A percentile compares a stretch with the other conserved stretches of the same genome.
Conservation (phyloP, 1,139 yeast species). For the Pichia sp. region DNA sequence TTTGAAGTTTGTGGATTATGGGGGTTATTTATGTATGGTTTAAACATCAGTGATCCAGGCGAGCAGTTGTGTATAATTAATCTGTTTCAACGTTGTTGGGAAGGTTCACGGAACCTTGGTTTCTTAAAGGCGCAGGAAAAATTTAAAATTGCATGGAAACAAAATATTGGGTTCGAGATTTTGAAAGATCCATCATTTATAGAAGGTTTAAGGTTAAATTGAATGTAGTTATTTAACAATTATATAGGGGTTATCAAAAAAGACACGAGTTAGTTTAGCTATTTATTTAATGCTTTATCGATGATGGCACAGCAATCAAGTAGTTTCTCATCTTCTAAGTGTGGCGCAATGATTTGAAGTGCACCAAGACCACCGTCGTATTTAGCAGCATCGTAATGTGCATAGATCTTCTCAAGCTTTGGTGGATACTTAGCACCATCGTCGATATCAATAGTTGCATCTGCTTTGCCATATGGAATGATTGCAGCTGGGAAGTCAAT, state of each 20-base stretch:
- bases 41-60: neutral
- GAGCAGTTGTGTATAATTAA: neutral
- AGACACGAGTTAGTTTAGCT: too few species aligned
- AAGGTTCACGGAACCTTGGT: neutral
- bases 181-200: neutral
- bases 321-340: conserved; percentile 11
- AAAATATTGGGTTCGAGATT: neutral
- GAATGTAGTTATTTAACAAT: too few species aligned
- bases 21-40: conserved; percentile 4
- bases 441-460: conserved; percentile 33
- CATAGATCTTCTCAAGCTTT: conserved; percentile 5
- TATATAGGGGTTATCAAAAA: too few species aligned
- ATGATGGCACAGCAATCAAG: conserved; percentile 3
- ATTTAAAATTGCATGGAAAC: neutral
- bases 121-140: neutral
- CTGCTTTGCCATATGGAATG: conserved; percentile 62
- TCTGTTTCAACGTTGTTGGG: neutral
- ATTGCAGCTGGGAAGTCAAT: conserved; percentile 60
- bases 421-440: conserved; percentile 21
- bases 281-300: neutral
- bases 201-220: neutral
- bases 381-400: conserved; percentile 1
- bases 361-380: conserved; percentile 7
- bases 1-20: neutral
- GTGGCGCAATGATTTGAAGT: conserved; percentile 10